phyloP scores from a whole-genome alignment of 768 basidiomycete species.

The Podaxis rugospora region DNA sequence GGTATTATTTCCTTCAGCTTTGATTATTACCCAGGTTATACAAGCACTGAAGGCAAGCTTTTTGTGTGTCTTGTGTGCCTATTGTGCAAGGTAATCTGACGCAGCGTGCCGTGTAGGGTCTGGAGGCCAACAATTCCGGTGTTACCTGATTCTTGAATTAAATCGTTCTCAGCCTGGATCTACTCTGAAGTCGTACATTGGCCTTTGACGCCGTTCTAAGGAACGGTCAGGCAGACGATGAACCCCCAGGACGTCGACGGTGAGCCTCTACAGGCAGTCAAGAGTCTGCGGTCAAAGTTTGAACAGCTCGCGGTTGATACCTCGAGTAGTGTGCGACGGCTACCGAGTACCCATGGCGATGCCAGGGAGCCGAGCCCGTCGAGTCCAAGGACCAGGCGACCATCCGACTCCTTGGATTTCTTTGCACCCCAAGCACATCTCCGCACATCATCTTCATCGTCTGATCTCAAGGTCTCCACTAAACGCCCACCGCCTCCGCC shows the following conservation, averaged over 20 bases:
- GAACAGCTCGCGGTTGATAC: slow-evolving; percentile 57
- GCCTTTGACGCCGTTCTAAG: not conserved
- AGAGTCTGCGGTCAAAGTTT: slow-evolving; percentile 65
- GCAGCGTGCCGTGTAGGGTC: not conserved
- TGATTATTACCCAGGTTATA: not conserved
- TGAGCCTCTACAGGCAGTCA: slow-evolving; percentile 57
- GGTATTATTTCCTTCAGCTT: not conserved
- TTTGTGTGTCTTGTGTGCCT: not conserved
- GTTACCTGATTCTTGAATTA: not conserved
- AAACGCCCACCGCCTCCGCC: slow-evolving; percentile 58
- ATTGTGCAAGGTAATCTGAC: not conserved
- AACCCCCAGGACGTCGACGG: slow-evolving; percentile 41
- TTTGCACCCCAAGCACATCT: slow-evolving; percentile 25
- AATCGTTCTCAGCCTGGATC: not conserved
- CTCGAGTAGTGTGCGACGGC: not conserved
- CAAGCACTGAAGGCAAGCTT: not conserved
- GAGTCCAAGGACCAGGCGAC: slow-evolving; percentile 37
- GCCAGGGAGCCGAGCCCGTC: slow-evolving; percentile 17
- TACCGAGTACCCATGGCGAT: slow-evolving; percentile 7
- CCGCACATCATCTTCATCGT: slow-evolving; percentile 46
- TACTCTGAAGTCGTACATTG: not conserved
- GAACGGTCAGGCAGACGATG: not conserved
- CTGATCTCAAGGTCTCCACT: slow-evolving; percentile 42
- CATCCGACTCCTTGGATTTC: slow-evolving; percentile 26
- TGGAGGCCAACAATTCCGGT: not conserved